Conservation (phyloP, 2,329 filamentous ascomycete species). For the Colletotrichum liaoningense region DNA sequence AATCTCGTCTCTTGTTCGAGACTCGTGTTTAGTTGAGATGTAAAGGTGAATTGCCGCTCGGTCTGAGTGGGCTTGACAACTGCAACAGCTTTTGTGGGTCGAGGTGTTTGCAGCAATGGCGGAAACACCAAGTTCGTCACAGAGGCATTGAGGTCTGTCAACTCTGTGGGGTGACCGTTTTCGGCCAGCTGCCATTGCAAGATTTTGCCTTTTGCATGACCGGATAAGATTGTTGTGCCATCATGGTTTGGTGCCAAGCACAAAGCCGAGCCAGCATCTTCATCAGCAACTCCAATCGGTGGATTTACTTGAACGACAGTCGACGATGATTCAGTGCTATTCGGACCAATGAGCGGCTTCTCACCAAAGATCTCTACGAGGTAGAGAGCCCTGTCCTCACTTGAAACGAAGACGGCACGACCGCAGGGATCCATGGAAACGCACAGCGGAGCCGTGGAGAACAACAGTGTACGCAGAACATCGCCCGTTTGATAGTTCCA, state of each 20-base stretch:
- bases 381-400: constrained; percentile 84
- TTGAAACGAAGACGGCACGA: constrained; percentile 83
- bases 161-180: constrained; percentile 72
- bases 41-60: constrained; percentile 73
- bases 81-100: constrained; percentile 62
- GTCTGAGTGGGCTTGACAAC: constrained; percentile 86
- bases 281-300: constrained; percentile 67
- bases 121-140: constrained; percentile 86
- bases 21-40: constrained; percentile 68
- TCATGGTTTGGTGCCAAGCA: constrained; percentile 85
- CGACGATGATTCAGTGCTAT: constrained; percentile 62
- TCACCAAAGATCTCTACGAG: constrained; percentile 77
- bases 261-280: constrained; percentile 73
- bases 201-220: constrained; percentile 83
- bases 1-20: constrained; percentile 55
- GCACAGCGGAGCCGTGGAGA: constrained; percentile 79
- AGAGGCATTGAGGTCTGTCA: constrained; percentile 81
- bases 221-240: constrained; percentile 81
- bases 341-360: constrained; percentile 65
- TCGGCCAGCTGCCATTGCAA: constrained; percentile 83
- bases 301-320: constrained; percentile 67
- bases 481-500: constrained; percentile 91
- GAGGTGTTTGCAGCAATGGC: constrained; percentile 65
- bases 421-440: constrained; percentile 84
- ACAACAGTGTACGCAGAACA: constrained; percentile 82